Conservation (phyloP, 495 filamentous ascomycete genomes). For the Penicillium coprophilum region DNA sequence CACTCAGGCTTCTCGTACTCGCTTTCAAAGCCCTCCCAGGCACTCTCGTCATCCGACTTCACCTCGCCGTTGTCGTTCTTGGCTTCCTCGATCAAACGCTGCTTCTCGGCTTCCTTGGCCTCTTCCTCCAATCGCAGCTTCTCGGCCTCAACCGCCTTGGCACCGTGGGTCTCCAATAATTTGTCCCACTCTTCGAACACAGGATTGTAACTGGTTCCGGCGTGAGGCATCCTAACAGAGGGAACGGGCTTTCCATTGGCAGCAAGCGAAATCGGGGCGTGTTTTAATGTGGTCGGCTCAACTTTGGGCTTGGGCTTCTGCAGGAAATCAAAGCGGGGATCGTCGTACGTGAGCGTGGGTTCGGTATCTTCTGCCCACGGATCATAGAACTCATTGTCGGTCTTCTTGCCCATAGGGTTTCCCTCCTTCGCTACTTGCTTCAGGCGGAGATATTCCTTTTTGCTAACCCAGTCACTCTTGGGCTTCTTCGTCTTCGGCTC, state of each 20-base stretch:
- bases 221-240: slow-evolving; percentile 73
- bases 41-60: slow-evolving; percentile 79
- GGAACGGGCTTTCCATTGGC: slow-evolving; percentile 74
- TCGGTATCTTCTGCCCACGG: slow-evolving; percentile 65
- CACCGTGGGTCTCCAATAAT: slow-evolving; percentile 68
- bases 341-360: slow-evolving; percentile 40
- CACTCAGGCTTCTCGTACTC: slow-evolving; percentile 62
- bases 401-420: slow-evolving; percentile 55
- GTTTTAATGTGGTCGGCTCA: slow-evolving; percentile 72
- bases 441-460: slow-evolving; percentile 75
- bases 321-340: slow-evolving; percentile 60
- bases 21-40: slow-evolving; percentile 83
- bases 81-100: slow-evolving; percentile 55
- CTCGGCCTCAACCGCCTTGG: slow-evolving; percentile 77
- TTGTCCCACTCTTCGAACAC: slow-evolving; percentile 78
- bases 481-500: slow-evolving; percentile 66
- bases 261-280: slow-evolving; percentile 74
- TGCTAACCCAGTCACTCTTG: slow-evolving; percentile 70
- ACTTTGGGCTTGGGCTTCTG: slow-evolving; percentile 61
- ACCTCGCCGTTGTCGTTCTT: slow-evolving; percentile 65
- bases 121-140: slow-evolving; percentile 69
- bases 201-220: slow-evolving; percentile 89
- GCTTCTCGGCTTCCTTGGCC: slow-evolving; percentile 58
- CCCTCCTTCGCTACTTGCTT: slow-evolving; percentile 74
- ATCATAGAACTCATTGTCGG: slow-evolving; percentile 62